Evolutionary conservation across 2,329 filamentous ascomycete species (phyloP).

Genomic region (Phoma sp.): DNA sequence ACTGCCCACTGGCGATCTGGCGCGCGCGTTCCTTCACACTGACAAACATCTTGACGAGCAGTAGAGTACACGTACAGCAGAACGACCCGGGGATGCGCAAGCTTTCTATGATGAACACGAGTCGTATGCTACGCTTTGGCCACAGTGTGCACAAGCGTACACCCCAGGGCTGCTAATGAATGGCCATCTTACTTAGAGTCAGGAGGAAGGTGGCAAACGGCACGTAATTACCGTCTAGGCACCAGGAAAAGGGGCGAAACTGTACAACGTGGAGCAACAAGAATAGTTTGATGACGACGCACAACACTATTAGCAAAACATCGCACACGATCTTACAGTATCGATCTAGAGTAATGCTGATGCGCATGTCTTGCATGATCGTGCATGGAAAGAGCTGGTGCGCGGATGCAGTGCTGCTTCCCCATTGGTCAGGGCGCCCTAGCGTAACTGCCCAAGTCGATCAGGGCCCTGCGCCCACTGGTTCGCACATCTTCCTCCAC

Average conservation of each 20-base stretch:
- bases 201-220: slow-evolving; percentile 19
- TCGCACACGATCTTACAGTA: background rate
- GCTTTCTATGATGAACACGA: slow-evolving; percentile 15
- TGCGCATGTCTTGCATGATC: slow-evolving; percentile 8
- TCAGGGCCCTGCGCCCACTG: slow-evolving; percentile 3
- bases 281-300: background rate
- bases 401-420: background rate
- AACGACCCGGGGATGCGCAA: slow-evolving; percentile 7
- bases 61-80: slow-evolving; percentile 12
- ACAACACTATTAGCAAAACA: background rate
- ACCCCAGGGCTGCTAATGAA: slow-evolving; percentile 14
- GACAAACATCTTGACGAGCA: slow-evolving; percentile 19
- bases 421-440: background rate
- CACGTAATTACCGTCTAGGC: slow-evolving; percentile 17
- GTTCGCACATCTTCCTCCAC: slow-evolving; percentile 13
- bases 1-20: slow-evolving; percentile 23
- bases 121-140: slow-evolving; percentile 11
- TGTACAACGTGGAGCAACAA: slow-evolving; percentile 5
- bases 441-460: slow-evolving; percentile 2
- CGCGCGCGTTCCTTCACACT: slow-evolving; percentile 24
- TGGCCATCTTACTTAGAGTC: slow-evolving; percentile 14
- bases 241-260: slow-evolving; percentile 18
- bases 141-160: slow-evolving; percentile 13
- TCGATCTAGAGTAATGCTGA: background rate
- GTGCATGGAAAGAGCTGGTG: slow-evolving; percentile 3